A percentile compares a stretch with the other conserved stretches of the same genome.
Evolutionary conservation across 202 grass and related monocot genomes (phyloP).

Genomic region (Hordeum pubiflorum): DNA sequence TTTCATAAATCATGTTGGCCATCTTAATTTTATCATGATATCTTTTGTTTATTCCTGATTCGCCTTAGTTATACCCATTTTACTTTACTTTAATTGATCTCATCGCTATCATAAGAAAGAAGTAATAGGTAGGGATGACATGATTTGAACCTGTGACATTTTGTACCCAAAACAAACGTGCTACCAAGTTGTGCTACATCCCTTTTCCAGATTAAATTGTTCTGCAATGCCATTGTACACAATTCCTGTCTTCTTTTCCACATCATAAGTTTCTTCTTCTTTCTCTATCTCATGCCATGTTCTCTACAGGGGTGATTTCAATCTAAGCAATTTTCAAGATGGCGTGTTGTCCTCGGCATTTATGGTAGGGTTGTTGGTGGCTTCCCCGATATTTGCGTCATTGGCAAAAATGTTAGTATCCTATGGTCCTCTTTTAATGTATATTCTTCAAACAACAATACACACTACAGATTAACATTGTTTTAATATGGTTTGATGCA

Average conservation of each 20-base stretch:
- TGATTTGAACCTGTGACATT: too few species aligned
- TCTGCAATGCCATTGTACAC: too few species aligned
- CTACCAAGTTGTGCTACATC: too few species aligned
- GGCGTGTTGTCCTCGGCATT: slow-evolving; percentile 91
- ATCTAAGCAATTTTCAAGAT: slow-evolving; percentile 89
- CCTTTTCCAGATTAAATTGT: too few species aligned
- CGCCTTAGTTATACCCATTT: not conserved
- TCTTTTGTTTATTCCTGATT: not conserved
- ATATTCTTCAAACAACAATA: not conserved
- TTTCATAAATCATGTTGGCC: not conserved
- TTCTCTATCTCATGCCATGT: not conserved
- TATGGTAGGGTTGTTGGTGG: slow-evolving; percentile 86
- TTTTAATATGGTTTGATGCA: not conserved
- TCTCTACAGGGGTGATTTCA: slow-evolving; percentile 65
- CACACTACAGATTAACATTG: not conserved
- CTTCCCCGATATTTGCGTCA: slow-evolving; percentile 87
- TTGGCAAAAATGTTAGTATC: slow-evolving; percentile 69
- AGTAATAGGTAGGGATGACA: too few species aligned
- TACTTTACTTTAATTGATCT: too few species aligned
- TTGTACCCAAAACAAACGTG: too few species aligned
- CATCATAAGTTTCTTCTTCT: too few species aligned
- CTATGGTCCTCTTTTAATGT: not conserved
- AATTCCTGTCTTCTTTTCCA: too few species aligned
- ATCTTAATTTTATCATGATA: not conserved
- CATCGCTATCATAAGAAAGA: too few species aligned